Percentiles rank a stretch among this genome's conserved stretches.
Evolutionary conservation across 2,329 filamentous ascomycete genomes (phyloP).

Genomic region (Thielaviopsis musarum): DNA sequence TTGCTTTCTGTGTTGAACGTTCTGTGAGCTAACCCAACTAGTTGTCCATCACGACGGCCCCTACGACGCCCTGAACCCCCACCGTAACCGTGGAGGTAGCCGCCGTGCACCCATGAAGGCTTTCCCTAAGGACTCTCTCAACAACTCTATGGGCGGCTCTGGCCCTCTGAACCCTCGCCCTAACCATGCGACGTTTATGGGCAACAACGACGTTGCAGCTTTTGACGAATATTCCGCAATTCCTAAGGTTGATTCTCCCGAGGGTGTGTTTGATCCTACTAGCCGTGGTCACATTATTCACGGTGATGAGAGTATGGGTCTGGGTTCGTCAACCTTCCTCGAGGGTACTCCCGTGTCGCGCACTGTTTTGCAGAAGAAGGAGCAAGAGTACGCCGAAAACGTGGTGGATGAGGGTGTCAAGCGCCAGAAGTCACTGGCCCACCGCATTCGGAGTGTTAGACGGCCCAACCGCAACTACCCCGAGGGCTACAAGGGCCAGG

Average conservation of each 20-base stretch:
- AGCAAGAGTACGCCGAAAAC: slow-evolving; percentile 50
- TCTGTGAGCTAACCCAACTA: slow-evolving; percentile 22
- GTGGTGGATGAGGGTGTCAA: slow-evolving; percentile 42
- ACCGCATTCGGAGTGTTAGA: slow-evolving; percentile 75
- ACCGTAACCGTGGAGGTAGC: slow-evolving; percentile 74
- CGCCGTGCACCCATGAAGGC: slow-evolving; percentile 87
- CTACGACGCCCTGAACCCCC: slow-evolving; percentile 89
- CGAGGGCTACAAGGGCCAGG: slow-evolving; percentile 27
- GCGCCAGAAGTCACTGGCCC: slow-evolving; percentile 87
- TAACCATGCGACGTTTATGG: slow-evolving; percentile 79
- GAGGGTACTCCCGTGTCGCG: slow-evolving; percentile 82
- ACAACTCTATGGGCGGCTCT: slow-evolving; percentile 78
- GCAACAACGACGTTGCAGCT: slow-evolving; percentile 61
- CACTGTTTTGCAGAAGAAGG: slow-evolving; percentile 57
- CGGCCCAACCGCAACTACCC: slow-evolving; percentile 21
- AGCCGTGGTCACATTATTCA: slow-evolving; percentile 57
- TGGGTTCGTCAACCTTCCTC: slow-evolving; percentile 89
- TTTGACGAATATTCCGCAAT: slow-evolving; percentile 60
- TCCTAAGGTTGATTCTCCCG: slow-evolving; percentile 17
- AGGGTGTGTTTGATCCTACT: slow-evolving; percentile 47
- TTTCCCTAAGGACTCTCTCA: slow-evolving; percentile 80
- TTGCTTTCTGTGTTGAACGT: background rate
- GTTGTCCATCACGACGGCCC: slow-evolving; percentile 97
- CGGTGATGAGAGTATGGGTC: slow-evolving; percentile 63
- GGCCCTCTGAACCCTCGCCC: slow-evolving; percentile 69